Base-by-base conservation (phyloP, 352 stramenopile species). In the Phytophthora macrochlamydospora region DNA sequence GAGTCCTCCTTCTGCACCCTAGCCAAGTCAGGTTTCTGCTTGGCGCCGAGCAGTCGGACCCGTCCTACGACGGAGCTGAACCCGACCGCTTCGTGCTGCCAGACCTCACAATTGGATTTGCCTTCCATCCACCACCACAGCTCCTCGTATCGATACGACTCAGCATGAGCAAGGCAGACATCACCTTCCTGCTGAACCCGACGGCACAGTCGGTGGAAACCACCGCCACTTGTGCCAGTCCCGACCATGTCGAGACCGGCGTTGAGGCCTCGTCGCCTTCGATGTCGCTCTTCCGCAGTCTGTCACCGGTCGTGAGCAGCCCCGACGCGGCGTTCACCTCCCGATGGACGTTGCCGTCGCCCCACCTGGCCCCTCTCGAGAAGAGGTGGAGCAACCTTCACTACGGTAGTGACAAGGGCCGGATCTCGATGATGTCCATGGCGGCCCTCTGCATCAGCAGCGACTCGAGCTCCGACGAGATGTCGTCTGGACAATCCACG, bases 101-200 rank as follows among this genome's bases (percentile, higher is more conserved):
- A 30, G 33, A 35, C 7, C 11, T 62, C 55, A 69, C 49, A 65
- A 48, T 56, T 48, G 29, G 62, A 69, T 56, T 65, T 35, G 37
- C 49, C 32, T 53, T 55, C 46, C 28, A 24, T 30, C 12, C 8
- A 24, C 13, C 2, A 58, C 24, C 37, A 63, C 28, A 45, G 56
- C 49, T 52, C 40, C 31, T 28, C 7, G 32, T 44, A 28, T 49
- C 32, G 18, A 24, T 24, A 24, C 33, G 30, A 42, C 37, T 11
- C 13, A 48, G 18, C 9, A 79, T 79, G 71, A 59, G 67, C 54
- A 79, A 79, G 56, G 59, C 71, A 40, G 62, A 76, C 46, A 78
- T 78, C 62, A 62, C 67, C 13, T 78, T 78, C 57, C 49, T 76
- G 43, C 62, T 78, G 54, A 78, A 78, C 62, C 67, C 70, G 14